Conservation (phyloP, 2,329 filamentous ascomycete species). For the Biscogniauxia sp. region DNA sequence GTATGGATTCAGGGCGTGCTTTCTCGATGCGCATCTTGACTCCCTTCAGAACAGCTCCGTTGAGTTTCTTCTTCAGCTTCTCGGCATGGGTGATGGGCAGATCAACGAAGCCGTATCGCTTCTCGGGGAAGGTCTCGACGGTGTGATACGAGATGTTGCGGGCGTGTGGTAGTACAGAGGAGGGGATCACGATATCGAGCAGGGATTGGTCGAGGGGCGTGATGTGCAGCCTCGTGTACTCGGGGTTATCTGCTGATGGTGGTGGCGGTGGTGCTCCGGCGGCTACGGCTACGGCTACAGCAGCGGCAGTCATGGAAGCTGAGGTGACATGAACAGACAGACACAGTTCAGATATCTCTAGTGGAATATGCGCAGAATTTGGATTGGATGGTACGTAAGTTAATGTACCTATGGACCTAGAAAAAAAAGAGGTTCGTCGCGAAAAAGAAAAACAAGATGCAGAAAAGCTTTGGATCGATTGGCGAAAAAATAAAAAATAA, state of each 20-base stretch:
- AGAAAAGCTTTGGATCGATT: constrained; percentile 8
- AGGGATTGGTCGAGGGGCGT: constrained; percentile 78
- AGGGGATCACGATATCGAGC: constrained; percentile 68
- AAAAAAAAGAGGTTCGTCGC: not conserved
- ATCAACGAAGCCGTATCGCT: constrained; percentile 85
- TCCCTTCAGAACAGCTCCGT: constrained; percentile 82
- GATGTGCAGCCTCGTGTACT: constrained; percentile 72
- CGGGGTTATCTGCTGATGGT: constrained; percentile 13
- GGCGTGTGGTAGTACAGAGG: constrained; percentile 62
- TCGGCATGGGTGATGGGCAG: constrained; percentile 78
- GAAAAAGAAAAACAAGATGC: not conserved
- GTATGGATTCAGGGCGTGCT: constrained; percentile 63
- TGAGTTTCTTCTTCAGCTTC: constrained; percentile 87
- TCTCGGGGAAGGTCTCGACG: constrained; percentile 85
- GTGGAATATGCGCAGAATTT: too few species aligned
- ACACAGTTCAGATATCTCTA: too few species aligned
- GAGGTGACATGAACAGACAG: too few species aligned
- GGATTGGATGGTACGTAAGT: too few species aligned
- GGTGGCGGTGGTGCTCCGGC: constrained; percentile 7
- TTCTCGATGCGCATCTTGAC: constrained; percentile 81
- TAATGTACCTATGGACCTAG: not conserved
- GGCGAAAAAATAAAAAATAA: too few species aligned
- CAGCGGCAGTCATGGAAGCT: constrained; percentile 19
- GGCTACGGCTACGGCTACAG: constrained; percentile 10
- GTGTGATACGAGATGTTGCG: constrained; percentile 85